Evolutionary conservation across 2,329 filamentous ascomycete genomes (phyloP).

Genomic region (Berkeleyomyces basicola): DNA sequence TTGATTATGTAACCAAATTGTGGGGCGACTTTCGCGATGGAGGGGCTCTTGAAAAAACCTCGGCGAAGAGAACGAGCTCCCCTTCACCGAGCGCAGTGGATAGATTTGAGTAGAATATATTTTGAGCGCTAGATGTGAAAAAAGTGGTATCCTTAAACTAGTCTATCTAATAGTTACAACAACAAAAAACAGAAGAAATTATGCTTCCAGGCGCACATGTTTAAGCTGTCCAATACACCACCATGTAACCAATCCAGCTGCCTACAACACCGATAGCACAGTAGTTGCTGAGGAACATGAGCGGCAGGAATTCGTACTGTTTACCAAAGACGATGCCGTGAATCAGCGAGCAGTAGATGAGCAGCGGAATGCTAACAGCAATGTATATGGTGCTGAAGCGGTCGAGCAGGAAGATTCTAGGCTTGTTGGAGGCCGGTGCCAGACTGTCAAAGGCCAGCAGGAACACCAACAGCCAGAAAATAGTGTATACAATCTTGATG

Average conservation of each 20-base stretch:
- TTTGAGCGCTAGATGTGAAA: not conserved
- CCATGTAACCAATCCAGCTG: constrained; percentile 87
- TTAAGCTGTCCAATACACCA: constrained; percentile 63
- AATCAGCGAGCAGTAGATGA: constrained; percentile 71
- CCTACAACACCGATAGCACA: constrained; percentile 86
- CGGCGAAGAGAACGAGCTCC: not conserved
- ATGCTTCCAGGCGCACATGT: not conserved
- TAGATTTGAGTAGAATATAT: not conserved
- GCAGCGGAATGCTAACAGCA: constrained; percentile 71
- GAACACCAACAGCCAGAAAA: constrained; percentile 81
- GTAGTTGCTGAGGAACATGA: constrained; percentile 96
- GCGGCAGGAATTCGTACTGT: constrained; percentile 72
- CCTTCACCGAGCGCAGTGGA: not conserved
- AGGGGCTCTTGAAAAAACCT: not conserved
- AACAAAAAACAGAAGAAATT: not conserved
- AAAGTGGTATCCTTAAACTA: constrained; percentile 9
- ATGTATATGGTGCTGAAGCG: constrained; percentile 84
- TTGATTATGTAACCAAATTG: constrained; percentile 4
- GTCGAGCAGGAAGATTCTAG: constrained; percentile 80
- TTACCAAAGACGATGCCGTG: constrained; percentile 74
- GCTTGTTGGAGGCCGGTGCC: constrained; percentile 62
- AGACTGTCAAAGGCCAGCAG: constrained; percentile 73
- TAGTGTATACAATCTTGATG: constrained; percentile 82
- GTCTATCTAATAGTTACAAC: constrained; percentile 7
- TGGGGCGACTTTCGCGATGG: not conserved